These are phyloP conservation scores for Schrenkiella parvula DNA, from an alignment of 345 rosid species.

Conservation along the genomic window DNA sequence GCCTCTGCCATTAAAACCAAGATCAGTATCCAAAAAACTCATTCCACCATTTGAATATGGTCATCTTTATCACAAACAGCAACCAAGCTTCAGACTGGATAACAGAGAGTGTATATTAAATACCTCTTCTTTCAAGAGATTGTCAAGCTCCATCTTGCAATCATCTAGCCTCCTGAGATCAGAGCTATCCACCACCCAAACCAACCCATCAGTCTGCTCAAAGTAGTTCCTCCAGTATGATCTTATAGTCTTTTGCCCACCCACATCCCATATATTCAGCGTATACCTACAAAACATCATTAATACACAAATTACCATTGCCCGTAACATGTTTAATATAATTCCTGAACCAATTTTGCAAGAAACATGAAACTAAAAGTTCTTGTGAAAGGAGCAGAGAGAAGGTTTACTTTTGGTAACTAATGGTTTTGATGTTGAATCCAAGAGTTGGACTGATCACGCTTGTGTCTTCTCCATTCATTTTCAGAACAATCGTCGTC, in stretches of 20 bases:
- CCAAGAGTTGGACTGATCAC: slow-evolving; percentile 92
- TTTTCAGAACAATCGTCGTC: slow-evolving; percentile 88
- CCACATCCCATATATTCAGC: slow-evolving; percentile 90
- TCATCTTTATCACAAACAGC: not conserved
- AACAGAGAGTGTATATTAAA: not conserved
- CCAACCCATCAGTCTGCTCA: slow-evolving; percentile 96
- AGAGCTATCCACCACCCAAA: slow-evolving; percentile 95
- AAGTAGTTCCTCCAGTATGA: slow-evolving; percentile 96
- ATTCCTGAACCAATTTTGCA: not conserved
- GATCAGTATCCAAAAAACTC: not conserved
- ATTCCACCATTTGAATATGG: not conserved
- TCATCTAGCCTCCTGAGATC: slow-evolving; percentile 90
- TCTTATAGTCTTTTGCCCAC: slow-evolving; percentile 91
- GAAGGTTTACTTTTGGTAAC: slow-evolving; percentile 57
- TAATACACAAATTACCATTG: not conserved
- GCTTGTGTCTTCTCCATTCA: slow-evolving; percentile 90
- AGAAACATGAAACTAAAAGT: not conserved
- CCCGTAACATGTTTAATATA: slow-evolving; percentile 1
- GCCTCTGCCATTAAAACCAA: slow-evolving; percentile 51
- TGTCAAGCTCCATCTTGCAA: slow-evolving; percentile 85
- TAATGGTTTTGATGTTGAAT: slow-evolving; percentile 82
- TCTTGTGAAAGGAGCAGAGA: not conserved
- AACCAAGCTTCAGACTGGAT: not conserved
- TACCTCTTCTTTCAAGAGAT: slow-evolving; percentile 97
- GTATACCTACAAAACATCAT: slow-evolving; percentile 50